Base-by-base conservation (phyloP, 441 rosid genomes). In the Eruca vesicaria region DNA sequence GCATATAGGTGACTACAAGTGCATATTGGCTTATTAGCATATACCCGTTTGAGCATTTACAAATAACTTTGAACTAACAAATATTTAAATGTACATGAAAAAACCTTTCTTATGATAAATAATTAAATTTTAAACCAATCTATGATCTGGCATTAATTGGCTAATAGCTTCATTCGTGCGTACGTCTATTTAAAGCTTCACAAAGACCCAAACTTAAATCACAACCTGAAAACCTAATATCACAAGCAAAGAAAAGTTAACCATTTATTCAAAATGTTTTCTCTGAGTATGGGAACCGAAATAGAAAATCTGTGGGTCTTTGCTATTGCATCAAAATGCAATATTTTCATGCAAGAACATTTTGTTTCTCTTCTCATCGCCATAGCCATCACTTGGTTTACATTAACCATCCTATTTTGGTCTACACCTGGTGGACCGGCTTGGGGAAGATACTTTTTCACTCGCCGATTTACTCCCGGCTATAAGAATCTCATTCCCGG, bases 351-450 rank as follows among this genome's bases (percentile, higher is more conserved):
- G 62, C 87, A 67, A 66, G 82, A 82, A 69, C 84, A 82, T 57
- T 50, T 87, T 63, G 82, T 84, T 52, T 82, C 84, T 9, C 78
- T 86, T 2, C 32, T 90, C 48, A 26, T 86, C 41, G n/a, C 87
- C 70, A 28, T 83, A 9, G 73, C 43, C 71, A 57, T 88, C 10
- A 79, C 81, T 43, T 85, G 88, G 87, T 52, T 86, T 14, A 73
- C 60, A 71, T 70, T 86, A 45, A 48, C 83, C 64, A 63, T 91
- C 41, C 1, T 88, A 50, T 68, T 79, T 76, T 93, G 98, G 97
- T 84, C 86, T 67, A 81, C 62, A n/a, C 90, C 92, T 0, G 98
- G 98, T n/a, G 98, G 97, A 67, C 93, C 94, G 0, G 98, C 97
- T 31, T 94, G 98, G 98, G 98, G 98, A 20, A 89, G 78, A 65